Base-by-base conservation (phyloP, 1,284 basidiomycete genomes). In the Apiotrichum siamense region DNA sequence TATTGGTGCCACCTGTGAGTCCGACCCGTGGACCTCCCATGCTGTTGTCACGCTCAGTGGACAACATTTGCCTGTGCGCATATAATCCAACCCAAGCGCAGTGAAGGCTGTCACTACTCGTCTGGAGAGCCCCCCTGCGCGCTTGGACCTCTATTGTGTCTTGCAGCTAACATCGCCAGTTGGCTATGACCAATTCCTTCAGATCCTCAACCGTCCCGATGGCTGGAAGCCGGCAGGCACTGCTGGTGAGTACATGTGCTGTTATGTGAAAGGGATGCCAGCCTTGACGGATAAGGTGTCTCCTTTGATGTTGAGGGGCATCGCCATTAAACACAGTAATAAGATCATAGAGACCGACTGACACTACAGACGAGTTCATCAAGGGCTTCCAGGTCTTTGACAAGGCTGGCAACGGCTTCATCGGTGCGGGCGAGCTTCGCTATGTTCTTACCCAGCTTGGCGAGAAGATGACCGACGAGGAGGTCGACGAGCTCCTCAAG, bases 351-450 rank as follows among this genome's bases (percentile, higher is more conserved):
- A 4, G 4, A 15, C 13, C 32, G 20, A n/a, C 21, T 42, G 31
- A 24, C 29, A 26, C 29, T 6, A 18, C 38, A 93, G 94, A 97
- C 79, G 94, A 98, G 72, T 98, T 97, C 77, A 90, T 97, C 67
- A 90, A 94, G 50, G 96, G 93, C 10, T 98, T 98, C 82, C 93
- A 97, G 69, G 94, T 98, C 18, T 98, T 98, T 62, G 94, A 97
- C 76, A 97, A 97, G 77, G 92, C 96, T 58, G 91, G 90, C 38
- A 96, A 96, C 65, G 94, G 94, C 0, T 91, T 87, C 77, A 97
- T 97, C 66, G 91, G 91, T 47, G 90, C 87, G 24, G 92, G 92
- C 45, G 81, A 83, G 75, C 80, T 97, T 59, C 82, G 91, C 74
- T 97, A 97, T 73, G 91, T 97, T 36, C 81, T 97, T 38, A 97